Conservation (phyloP, 805 yeast genomes). For the Schizosaccharomyces osmophilus region DNA sequence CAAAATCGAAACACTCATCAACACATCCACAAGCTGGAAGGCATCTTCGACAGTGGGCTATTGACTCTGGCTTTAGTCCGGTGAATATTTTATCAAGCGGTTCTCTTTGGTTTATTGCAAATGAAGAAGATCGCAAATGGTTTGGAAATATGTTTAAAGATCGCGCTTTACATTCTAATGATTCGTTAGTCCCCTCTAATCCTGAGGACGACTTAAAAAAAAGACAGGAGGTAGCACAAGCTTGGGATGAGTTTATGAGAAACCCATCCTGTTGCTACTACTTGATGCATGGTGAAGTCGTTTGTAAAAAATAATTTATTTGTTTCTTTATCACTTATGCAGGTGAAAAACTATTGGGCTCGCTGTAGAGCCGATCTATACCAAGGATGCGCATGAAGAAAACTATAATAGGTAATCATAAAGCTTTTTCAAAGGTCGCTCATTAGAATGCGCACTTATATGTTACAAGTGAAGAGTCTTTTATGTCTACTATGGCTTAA, state of each 20-base stretch:
- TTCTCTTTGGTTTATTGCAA: slow-evolving; percentile 8
- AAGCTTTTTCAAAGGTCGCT: too few relatives aligned
- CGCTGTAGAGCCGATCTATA: too few relatives aligned
- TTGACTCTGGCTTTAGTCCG: slow-evolving; percentile 7
- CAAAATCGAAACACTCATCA: slow-evolving; percentile 7
- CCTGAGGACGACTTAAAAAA: slow-evolving; percentile 6
- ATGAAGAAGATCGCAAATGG: slow-evolving; percentile 7
- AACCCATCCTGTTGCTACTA: slow-evolving; percentile 7
- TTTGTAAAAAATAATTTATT: slow-evolving; percentile 6
- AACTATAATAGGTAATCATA: too few relatives aligned
- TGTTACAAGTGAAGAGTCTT: too few relatives aligned
- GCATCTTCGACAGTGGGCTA: slow-evolving; percentile 5
- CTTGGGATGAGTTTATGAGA: slow-evolving; percentile 8
- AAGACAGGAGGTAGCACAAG: slow-evolving; percentile 5
- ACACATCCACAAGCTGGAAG: slow-evolving; percentile 10
- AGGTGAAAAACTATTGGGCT: too few relatives aligned
- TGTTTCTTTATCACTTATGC: too few relatives aligned
- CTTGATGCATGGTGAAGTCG: slow-evolving; percentile 8
- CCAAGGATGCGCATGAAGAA: too few relatives aligned
- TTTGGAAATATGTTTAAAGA: slow-evolving; percentile 10
- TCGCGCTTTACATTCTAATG: slow-evolving; percentile 7
- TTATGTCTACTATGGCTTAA: too few relatives aligned
- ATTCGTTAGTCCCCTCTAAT: slow-evolving; percentile 3
- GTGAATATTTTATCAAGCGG: slow-evolving; percentile 3
- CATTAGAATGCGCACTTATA: too few relatives aligned